These are phyloP conservation scores for Cavenderia fasciculata DNA, from an alignment of 78 protist genomes.

Conservation along the genomic window DNA sequence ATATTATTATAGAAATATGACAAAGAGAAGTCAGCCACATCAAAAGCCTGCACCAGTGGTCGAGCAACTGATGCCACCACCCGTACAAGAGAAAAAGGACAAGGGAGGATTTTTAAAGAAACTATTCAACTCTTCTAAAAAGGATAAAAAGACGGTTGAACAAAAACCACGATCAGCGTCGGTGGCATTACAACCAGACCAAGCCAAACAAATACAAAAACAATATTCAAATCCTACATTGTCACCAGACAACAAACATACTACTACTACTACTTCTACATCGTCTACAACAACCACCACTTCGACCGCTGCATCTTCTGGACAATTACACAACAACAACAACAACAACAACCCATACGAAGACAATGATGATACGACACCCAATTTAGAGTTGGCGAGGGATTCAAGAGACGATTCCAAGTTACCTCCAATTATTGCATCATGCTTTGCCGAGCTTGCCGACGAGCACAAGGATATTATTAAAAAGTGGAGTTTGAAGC, in stretches of 20 bases:
- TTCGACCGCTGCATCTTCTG: neutral
- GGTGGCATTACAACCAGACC: no score
- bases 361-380: neutral
- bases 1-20: constrained; percentile 53
- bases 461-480: constrained; percentile 41
- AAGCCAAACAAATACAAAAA: no score
- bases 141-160: neutral
- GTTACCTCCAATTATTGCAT: constrained; percentile 9
- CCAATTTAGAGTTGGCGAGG: neutral
- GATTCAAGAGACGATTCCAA: neutral
- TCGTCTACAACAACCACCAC: neutral
- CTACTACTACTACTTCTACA: neutral
- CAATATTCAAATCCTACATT: no score
- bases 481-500: constrained; percentile 53
- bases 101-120: neutral
- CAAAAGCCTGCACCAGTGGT: neutral
- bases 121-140: neutral
- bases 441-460: constrained; percentile 1
- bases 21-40: constrained; percentile 9
- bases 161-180: no score
- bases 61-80: neutral
- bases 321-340: no score
- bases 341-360: neutral
- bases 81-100: neutral
- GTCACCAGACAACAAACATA: neutral